Conservation (phyloP, 306 rosid genomes). For the Pterocarpus macrocarpus region DNA sequence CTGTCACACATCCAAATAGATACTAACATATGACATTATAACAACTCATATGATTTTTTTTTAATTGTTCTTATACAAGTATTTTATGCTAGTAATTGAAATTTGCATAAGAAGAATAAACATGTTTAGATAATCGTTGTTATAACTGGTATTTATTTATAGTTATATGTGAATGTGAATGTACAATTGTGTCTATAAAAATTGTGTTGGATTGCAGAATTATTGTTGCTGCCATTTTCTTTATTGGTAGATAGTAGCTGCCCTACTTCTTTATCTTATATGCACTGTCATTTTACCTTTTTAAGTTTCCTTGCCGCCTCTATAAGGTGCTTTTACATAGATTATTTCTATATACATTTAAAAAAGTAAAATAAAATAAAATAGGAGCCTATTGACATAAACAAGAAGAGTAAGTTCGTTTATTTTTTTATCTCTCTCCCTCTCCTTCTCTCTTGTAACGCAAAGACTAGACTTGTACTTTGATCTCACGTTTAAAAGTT, state of each 20-base stretch:
- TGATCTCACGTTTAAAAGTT: no score
- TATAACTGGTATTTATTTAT: background rate
- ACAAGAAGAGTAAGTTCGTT: no score
- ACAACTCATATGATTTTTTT: background rate
- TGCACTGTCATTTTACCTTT: background rate
- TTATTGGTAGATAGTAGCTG: background rate
- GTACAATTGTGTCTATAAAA: background rate
- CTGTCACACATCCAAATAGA: background rate
- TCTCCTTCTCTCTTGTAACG: background rate
- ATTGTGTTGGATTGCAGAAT: background rate
- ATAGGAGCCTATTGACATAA: background rate
- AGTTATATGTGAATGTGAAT: no score
- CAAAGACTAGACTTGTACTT: background rate
- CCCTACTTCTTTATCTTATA: background rate
- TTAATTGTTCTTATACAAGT: background rate
- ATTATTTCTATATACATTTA: background rate
- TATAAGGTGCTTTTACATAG: background rate
- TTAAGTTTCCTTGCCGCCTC: constrained; percentile 8
- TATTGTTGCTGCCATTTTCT: background rate
- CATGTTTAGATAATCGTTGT: background rate
- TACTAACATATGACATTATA: background rate
- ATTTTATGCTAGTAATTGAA: background rate
- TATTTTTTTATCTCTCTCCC: background rate
- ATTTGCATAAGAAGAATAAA: background rate
- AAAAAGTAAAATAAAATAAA: background rate